Base-by-base conservation (phyloP, 2,329 filamentous ascomycete species). In the Tolypocladium ophioglossoides region DNA sequence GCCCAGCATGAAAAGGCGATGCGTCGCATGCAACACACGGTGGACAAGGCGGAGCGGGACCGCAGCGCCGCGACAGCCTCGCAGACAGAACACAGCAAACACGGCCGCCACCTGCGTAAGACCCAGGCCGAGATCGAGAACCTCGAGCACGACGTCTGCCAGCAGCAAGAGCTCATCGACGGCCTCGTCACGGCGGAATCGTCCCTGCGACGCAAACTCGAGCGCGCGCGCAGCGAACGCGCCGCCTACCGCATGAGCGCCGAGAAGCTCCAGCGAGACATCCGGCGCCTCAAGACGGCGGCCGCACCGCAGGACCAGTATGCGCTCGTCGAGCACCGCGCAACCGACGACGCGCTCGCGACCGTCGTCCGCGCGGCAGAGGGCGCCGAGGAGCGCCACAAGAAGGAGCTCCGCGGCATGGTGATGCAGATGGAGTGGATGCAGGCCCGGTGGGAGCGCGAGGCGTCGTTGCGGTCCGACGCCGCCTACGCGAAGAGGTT, bases 341-440 rank as follows among this genome's bases (percentile, higher is more conserved):
- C 73, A 55, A 71, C 75, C 32, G 75, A 80, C 46, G 67, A 74
- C 54, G 76, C 84, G 50, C 77, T 82, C 50, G 78, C 83, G 61
- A 78, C 78, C n/a, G 74, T 82, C 18, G 77, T 82, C 56, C 76
- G 78, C 3, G 78, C 78, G 1, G 77, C 78, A 37, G 76, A 81
- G 61, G 75, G 79, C 51, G 83, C 86, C 48, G 84, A 90, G 63
- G 82, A 82, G 60, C 76, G 80, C 47, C 89, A 94, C 68, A 75
- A 78, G 63, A 85, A 84, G 68, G 89, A 95, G 72, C 74, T 96
- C 52, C 83, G 85, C 61, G 92, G 92, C 20, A 78, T 97, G 66
- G 82, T 83, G 52, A 87, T 94, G 72, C 91, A 97, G 72, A 92
- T 97, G 67, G 82, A 91, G 64, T 97, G 89, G 84, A 83, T 97